Evolutionary conservation across 73 alveolate genomes (phyloP).

Genomic region (Symbiodinium natans): DNA sequence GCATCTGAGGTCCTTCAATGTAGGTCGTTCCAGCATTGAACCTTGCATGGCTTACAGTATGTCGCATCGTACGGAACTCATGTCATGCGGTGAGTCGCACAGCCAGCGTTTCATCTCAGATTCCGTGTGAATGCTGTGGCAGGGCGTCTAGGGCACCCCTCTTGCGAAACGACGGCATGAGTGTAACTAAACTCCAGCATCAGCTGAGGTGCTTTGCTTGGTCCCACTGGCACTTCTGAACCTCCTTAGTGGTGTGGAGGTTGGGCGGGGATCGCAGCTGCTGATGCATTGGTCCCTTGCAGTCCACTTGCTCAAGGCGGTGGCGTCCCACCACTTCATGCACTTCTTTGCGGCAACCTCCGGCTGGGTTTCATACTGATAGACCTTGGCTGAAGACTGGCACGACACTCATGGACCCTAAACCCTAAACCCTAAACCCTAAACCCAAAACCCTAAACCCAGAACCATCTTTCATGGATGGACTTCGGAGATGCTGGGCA

Average conservation of each 20-base stretch:
- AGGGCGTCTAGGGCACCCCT: no score
- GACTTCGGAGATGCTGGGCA: no score
- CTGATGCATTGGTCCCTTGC: neutral
- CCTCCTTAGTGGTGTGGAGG: constrained; percentile 1
- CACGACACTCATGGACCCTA: neutral
- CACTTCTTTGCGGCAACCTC: constrained; percentile 92
- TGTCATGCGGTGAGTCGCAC: no score
- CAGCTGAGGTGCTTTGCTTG: constrained; percentile 60
- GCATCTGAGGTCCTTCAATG: constrained; percentile 93
- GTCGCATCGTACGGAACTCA: no score
- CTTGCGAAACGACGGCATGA: no score
- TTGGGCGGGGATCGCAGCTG: neutral
- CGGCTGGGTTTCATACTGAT: constrained; percentile 83
- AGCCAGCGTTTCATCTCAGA: no score
- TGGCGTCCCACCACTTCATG: constrained; percentile 94
- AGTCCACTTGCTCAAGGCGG: neutral
- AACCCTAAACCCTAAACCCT: no score
- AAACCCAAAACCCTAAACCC: no score
- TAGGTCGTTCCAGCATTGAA: constrained; percentile 90
- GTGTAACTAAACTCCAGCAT: neutral
- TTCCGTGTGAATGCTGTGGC: no score
- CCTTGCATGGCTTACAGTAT: neutral
- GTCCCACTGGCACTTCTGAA: constrained; percentile 94
- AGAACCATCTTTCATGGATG: no score
- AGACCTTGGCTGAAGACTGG: neutral